Conservation (phyloP, 2,329 filamentous ascomycete species). For the Colletotrichum filicis region DNA sequence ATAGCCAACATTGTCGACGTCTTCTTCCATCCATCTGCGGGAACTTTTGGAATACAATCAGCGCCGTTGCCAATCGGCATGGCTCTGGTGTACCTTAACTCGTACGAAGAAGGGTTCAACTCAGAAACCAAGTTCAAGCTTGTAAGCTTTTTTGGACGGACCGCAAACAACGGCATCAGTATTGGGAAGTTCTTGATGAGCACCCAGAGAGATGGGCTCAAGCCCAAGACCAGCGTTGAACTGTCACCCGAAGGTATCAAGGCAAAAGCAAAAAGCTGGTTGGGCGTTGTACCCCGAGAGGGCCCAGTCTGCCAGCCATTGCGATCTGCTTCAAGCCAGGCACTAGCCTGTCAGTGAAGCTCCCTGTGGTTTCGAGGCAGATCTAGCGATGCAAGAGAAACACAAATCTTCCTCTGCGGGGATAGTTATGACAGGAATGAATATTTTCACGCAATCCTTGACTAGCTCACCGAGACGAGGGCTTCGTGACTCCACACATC, state of each 20-base stretch:
- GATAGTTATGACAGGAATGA: neutral
- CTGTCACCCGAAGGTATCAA: neutral
- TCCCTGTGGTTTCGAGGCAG: neutral
- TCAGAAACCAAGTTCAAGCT: conserved; percentile 26
- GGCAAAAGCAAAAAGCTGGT: conserved; percentile 22
- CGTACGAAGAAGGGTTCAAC: conserved; percentile 19
- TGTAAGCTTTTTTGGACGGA: conserved; percentile 16
- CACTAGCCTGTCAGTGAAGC: neutral
- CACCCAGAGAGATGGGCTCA: conserved; percentile 13
- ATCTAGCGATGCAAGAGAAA: neutral
- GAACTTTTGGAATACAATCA: conserved; percentile 27
- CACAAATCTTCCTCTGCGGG: neutral
- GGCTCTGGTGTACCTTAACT: conserved; percentile 32
- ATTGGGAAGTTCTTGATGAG: conserved; percentile 30
- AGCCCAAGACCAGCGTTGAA: neutral
- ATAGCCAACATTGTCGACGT: conserved; percentile 33
- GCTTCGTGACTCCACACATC: conserved; percentile 17
- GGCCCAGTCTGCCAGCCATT: neutral
- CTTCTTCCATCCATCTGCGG: conserved; percentile 32
- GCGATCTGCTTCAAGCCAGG: neutral
- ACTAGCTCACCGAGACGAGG: neutral
- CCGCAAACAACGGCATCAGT: conserved; percentile 15
- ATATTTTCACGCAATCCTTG: neutral
- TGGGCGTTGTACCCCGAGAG: neutral
- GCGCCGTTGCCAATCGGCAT: conserved; percentile 35